Base-by-base conservation (phyloP, 257 asterid species). In the Coffea canephora region DNA sequence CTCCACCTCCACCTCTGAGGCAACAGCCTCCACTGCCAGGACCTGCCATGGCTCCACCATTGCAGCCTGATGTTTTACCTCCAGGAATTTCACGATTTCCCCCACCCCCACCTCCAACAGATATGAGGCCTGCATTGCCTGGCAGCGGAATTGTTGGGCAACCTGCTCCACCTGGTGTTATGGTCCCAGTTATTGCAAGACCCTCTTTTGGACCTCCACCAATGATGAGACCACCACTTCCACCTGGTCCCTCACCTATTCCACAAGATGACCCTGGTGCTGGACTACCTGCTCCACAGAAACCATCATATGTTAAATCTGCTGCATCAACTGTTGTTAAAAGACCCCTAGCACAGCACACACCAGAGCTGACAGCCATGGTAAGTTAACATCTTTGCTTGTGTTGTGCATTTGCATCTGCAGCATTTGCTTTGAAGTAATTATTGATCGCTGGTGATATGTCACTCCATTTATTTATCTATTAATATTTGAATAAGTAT, bases 311-410 rank as follows among this genome's bases (percentile, higher is more conserved):
- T 80, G 84, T 96, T 72, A 96, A 94, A 81, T 94, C 98, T 77
- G 99, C 99, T 80, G 97, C 98, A 71, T 90, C 99, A 25, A 96
- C 99, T 73, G 99, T 96, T 81, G 91, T 96, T 75, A 96, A 96
- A 91, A 96, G 97, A 89, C 99, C 98, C 84, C 90, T 96, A 80
- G 99, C 99, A 71, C 99, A 96, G 85, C 99, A 96, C 85, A 96
- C 98, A 39, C 99, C 99, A 59, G 99, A 94, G 86, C 92, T 96
- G 78, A 96, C 99, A 61, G 92, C 98, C 52, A 96, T 96, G 99
- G 99, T 96, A 82, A 89, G 92, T 86, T 59, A 77, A 39, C 41
- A 77, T 82, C 43, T 36, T n/a, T 72, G 48, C 49, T 73, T 83
- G 54, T 65, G 45, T 54, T 79, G 52, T 59, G 23, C 80, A 13